These are phyloP conservation scores for Cutaneotrichosporon sp. DNA, from an alignment of 1,284 basidiomycete genomes.

Conservation along the genomic window DNA sequence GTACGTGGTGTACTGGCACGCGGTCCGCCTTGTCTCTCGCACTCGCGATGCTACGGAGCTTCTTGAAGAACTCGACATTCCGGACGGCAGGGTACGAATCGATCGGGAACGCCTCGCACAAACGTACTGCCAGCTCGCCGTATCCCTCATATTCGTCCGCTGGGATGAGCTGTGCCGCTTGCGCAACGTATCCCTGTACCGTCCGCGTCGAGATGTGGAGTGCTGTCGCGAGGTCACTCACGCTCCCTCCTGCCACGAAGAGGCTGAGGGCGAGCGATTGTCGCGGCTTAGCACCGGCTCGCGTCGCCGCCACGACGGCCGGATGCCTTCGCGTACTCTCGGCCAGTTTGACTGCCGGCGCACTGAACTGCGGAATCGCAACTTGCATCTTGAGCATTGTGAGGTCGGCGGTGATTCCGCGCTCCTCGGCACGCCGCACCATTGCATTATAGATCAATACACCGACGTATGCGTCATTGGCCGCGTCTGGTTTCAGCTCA, in stretches of 20 bases:
- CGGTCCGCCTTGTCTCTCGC: background rate
- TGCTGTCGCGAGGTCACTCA: background rate
- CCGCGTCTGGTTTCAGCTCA: slow-evolving; percentile 41
- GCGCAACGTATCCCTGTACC: slow-evolving; percentile 3
- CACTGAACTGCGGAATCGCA: background rate
- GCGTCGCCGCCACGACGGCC: background rate
- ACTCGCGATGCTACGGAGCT: background rate
- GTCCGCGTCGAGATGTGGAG: background rate
- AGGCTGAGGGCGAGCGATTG: background rate
- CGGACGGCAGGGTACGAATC: background rate
- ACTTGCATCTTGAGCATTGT: background rate
- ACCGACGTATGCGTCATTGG: slow-evolving; percentile 52
- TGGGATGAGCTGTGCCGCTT: background rate
- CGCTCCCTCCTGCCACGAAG: background rate
- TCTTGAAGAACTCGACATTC: slow-evolving; percentile 2
- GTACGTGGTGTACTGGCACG: background rate
- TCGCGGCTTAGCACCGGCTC: background rate
- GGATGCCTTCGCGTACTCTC: background rate
- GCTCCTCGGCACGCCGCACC: background rate
- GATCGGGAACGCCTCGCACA: background rate
- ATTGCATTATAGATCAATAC: slow-evolving; percentile 38
- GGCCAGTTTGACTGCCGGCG: background rate
- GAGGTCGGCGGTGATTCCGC: slow-evolving; percentile 2
- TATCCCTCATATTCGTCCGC: background rate
- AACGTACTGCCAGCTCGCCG: background rate